Evolutionary conservation across 2,329 filamentous ascomycete genomes (phyloP), one percentile per base, ranked within the genome.

Genomic region (Fusarium pseudocircinatum): DNA sequence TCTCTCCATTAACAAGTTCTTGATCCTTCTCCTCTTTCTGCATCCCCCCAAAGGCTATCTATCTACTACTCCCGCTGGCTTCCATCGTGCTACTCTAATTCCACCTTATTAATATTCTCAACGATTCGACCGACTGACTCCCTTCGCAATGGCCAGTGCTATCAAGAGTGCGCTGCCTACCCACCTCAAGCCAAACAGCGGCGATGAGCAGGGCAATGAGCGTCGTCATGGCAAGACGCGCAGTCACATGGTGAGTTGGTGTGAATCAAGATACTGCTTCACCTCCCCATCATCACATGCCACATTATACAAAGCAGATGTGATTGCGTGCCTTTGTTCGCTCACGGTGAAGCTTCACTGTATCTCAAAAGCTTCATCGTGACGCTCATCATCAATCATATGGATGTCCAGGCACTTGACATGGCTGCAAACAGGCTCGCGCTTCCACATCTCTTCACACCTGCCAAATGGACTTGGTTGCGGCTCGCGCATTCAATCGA

Each of bases 161-260:
- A 86, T 91, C 78, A 94, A 90, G 87, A 91, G 90, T 84, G 93
- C 94, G 74, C 86, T 98, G 78, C 94, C 95, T 74, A 88, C 93
- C 47, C 96, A 97, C 87, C 89, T 98, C 79, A 96, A 94, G 89
- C 88, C 91, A 71, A 79, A 78, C 77, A 87, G 83, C 64, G 82
- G 78, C 57, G 84, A 84, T 64, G 80, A 81, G 67, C 85, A 87
- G 56, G 85, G 85, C 74, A 87, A 90, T 75, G 85, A 88, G 78
- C 87, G 87, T 72, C 91, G 91, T 82, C 93, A 95, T 83, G 93
- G 93, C 85, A 95, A 95, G 89, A 93, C 92, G 77, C 92, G 93
- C 83, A 94, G 92, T 70, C 93, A 95, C 84, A 93, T 95, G 90
- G 93, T 93, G 85, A 90, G 93, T 58, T 14, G 24, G 13, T 49